A percentile compares a stretch with the other conserved stretches of the same genome.
Evolutionary conservation across 108 stramenopile genomes (phyloP).

Genomic region (Pseudonitzschia delicatissima): DNA sequence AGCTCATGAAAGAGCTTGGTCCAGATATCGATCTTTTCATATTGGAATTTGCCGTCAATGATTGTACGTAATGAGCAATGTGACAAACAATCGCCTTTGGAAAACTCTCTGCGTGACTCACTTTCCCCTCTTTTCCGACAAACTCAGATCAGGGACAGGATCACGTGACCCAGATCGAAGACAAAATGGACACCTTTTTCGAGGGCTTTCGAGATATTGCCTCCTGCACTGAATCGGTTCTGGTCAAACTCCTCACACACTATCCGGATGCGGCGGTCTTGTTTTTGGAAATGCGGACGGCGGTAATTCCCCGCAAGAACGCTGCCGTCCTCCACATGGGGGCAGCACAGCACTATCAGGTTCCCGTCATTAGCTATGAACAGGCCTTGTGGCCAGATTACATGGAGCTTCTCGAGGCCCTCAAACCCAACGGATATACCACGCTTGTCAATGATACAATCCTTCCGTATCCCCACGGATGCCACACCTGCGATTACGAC

Average conservation of each 20-base stretch:
- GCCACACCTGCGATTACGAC: constrained; percentile 38
- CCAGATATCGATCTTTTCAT: too few species aligned
- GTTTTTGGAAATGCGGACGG: constrained; percentile 67
- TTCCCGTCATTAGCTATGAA: constrained; percentile 59
- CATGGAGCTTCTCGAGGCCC: constrained; percentile 16
- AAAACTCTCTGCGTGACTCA: too few species aligned
- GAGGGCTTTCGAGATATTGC: constrained; percentile 56
- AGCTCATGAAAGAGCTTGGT: too few species aligned
- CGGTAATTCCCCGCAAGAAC: constrained; percentile 47
- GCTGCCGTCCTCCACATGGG: constrained; percentile 58
- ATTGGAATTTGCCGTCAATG: too few species aligned
- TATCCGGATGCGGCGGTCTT: constrained; percentile 44
- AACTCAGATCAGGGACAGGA: constrained; percentile 74
- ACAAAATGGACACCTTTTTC: constrained; percentile 59
- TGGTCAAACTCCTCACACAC: constrained; percentile 35
- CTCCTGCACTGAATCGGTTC: constrained; percentile 53
- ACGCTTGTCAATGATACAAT: constrained; percentile 26
- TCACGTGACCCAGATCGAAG: constrained; percentile 41
- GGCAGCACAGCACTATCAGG: constrained; percentile 63
- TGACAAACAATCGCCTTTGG: too few species aligned
- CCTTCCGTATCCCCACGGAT: constrained; percentile 57
- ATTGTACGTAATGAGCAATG: too few species aligned
- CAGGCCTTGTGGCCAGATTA: constrained; percentile 59
- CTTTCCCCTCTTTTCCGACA: too few species aligned
- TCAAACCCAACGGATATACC: constrained; percentile 44